These are phyloP conservation scores for Echites panduratus DNA, from an alignment of 257 asterid genomes.

Conservation along the genomic window DNA sequence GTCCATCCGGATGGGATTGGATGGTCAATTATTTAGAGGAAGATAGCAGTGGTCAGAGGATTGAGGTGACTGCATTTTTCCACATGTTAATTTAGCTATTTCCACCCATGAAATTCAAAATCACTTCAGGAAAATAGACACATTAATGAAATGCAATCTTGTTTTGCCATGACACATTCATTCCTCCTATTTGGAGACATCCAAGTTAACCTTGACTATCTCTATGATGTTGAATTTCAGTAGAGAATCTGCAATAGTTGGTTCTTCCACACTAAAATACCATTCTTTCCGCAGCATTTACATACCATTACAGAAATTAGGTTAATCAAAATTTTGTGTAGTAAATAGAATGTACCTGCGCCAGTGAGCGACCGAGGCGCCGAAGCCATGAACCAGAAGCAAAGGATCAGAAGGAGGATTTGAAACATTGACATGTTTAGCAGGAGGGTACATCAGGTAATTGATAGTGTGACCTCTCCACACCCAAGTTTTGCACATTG, in stretches of 20 bases:
- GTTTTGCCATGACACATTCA: not conserved
- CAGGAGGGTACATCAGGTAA: constrained; percentile 54
- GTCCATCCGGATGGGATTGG: no score
- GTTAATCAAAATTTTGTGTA: not conserved
- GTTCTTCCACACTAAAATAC: not conserved
- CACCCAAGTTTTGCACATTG: constrained; percentile 58
- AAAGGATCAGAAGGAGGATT: constrained; percentile 39
- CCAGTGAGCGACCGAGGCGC: constrained; percentile 94
- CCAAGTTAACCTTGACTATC: not conserved
- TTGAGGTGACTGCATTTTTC: no score
- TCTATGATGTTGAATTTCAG: no score
- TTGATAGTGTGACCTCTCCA: constrained; percentile 67
- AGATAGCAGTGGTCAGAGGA: no score
- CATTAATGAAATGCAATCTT: not conserved
- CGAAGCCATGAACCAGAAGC: constrained; percentile 86
- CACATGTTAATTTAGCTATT: no score
- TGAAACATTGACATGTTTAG: constrained; percentile 4
- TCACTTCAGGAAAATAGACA: no score
- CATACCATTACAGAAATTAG: not conserved
- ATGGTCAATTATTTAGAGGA: no score
- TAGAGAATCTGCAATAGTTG: no score
- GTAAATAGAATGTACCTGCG: constrained; percentile 44
- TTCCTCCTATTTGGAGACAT: not conserved
- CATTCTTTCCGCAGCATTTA: no score
- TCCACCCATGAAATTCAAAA: no score